Base-by-base conservation (phyloP, 176 grass and related monocot genomes). In the Carex myosuroides region DNA sequence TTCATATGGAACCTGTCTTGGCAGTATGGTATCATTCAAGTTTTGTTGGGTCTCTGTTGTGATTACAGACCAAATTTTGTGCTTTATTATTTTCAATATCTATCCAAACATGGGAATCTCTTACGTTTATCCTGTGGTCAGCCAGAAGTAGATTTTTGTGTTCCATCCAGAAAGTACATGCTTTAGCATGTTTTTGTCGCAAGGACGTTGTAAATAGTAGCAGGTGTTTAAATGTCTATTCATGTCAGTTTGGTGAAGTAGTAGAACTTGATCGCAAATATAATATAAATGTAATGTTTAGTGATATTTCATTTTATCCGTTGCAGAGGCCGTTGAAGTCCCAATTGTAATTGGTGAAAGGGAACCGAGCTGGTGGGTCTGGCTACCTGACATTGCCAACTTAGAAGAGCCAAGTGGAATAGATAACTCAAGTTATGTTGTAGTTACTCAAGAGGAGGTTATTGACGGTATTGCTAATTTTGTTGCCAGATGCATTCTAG, bases 381-480 rank as follows among this genome's bases (percentile, higher is more conserved):
- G 94, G 82, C 80, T 98, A 74, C 78, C 91, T n/a, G 85, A 64
- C 9, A 41, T 86, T 83, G 54, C 79, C 56, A 48, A 85, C 17
- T 63, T 87, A 84, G 96, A 98, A 86, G 96, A 98, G 84, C 86
- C 94, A 68, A 93, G 96, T 86, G 89, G 88, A 30, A 93, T 98
- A 64, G 93, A 98, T 88, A 77, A 98, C 21, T 91, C 94, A 84
- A 95, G 87, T 90, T 98, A 98, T 92, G 91, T 95, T 17, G 87
- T 98, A 64, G 83, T 98, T 68, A 93, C 80, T 86, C 92, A 95
- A 82, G 91, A 95, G 3, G 91, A 98, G 68, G 89, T 98, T 13
- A 84, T 98, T 24, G 96, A 98, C 86, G 91, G 91, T 60, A 87
- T 98, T 70, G 90, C 95, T 13, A 88, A 88, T 74, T 98, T 93